Conservation (phyloP, 2,329 filamentous ascomycete genomes). For the Colletotrichum sublineola region DNA sequence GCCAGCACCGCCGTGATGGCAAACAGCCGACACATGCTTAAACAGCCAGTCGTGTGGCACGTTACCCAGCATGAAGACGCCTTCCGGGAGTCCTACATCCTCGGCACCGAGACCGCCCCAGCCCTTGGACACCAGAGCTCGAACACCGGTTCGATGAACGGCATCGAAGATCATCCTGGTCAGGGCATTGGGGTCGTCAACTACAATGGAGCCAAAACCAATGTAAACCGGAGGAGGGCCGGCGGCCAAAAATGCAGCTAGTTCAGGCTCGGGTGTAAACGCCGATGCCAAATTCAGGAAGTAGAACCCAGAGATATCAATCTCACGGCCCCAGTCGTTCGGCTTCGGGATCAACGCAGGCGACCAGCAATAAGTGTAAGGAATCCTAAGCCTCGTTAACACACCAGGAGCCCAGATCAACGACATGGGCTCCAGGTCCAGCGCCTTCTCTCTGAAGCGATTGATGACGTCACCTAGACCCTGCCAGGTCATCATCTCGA, state of each 20-base stretch:
- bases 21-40: constrained; percentile 82
- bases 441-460: constrained; percentile 79
- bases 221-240: constrained; percentile 84
- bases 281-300: constrained; percentile 77
- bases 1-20: constrained; percentile 89
- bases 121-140: constrained; percentile 86
- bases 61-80: constrained; percentile 87
- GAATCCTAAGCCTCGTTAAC: constrained; percentile 79
- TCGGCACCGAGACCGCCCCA: constrained; percentile 89
- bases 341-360: constrained; percentile 84
- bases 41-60: constrained; percentile 93
- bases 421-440: constrained; percentile 83
- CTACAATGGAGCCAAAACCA: constrained; percentile 86
- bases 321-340: constrained; percentile 79
- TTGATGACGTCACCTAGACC: constrained; percentile 93
- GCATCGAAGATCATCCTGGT: constrained; percentile 81
- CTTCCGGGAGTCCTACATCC: constrained; percentile 76
- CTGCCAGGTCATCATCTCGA: constrained; percentile 95
- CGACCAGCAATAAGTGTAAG: constrained; percentile 95
- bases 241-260: constrained; percentile 74
- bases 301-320: constrained; percentile 82
- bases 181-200: constrained; percentile 79
- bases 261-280: constrained; percentile 74
- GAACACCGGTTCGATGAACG: constrained; percentile 73
- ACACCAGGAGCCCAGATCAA: constrained; percentile 87